Percentiles rank a stretch among this genome's conserved stretches.
These are phyloP conservation scores for Forsythia viridissima DNA, from an alignment of 257 asterid genomes.

Conservation along the genomic window DNA sequence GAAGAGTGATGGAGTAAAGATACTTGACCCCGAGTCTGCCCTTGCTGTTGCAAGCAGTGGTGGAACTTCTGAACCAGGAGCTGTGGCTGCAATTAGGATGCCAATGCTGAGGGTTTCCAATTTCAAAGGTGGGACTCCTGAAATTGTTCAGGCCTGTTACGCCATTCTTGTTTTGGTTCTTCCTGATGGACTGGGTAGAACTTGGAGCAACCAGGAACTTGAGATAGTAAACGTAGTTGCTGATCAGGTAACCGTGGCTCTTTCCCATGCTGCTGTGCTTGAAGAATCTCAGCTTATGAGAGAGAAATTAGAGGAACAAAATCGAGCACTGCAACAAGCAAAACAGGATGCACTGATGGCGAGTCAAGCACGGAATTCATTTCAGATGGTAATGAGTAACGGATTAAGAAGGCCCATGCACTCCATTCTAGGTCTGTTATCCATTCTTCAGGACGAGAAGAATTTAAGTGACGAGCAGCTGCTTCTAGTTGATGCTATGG, in stretches of 20 bases:
- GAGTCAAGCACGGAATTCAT: conserved; percentile 75
- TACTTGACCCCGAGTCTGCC: conserved; percentile 61
- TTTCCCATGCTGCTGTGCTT: conserved; percentile 92
- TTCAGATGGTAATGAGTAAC: conserved; percentile 81
- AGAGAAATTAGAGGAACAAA: conserved; percentile 73
- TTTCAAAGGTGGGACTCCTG: conserved; percentile 88
- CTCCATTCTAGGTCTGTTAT: conserved; percentile 74
- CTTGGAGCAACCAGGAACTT: conserved; percentile 76
- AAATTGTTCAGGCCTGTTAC: conserved; percentile 78
- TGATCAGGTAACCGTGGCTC: conserved; percentile 94
- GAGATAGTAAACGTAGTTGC: conserved; percentile 86
- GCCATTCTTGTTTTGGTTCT: conserved; percentile 87
- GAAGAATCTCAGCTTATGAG: conserved; percentile 88
- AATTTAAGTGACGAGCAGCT: conserved; percentile 52
- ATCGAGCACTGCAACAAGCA: conserved; percentile 75
- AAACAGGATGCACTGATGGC: conserved; percentile 85
- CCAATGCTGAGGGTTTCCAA: conserved; percentile 89
- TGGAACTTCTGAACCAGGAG: conserved; percentile 53
- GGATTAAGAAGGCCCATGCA: conserved; percentile 94
- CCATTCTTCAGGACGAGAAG: conserved; percentile 70
- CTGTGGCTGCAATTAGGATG: conserved; percentile 92
- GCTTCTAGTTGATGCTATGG: conserved; percentile 70
- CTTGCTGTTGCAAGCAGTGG: conserved; percentile 79
- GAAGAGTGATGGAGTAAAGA: conserved; percentile 56
- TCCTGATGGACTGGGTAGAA: conserved; percentile 60